Evolutionary conservation across 208 protist genomes (phyloP), one percentile per base, ranked within the genome.

Genomic region (Jaenimonas drosophilae): DNA sequence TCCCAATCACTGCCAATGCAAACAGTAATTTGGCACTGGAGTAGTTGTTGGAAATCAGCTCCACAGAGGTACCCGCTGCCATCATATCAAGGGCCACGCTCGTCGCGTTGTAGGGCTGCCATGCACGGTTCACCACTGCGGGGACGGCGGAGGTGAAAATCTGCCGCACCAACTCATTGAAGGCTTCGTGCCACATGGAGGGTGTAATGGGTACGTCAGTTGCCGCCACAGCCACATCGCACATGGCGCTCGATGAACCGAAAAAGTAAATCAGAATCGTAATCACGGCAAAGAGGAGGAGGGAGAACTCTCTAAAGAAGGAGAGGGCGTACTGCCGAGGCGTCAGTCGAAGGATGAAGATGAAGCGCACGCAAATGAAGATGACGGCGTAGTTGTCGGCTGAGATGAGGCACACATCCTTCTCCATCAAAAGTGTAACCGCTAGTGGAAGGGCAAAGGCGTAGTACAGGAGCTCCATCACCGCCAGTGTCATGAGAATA

Each of bases 381-480:
- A 54, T 77, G 7, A 67, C 60, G 4, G 79, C 63, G 50, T 85
- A 85, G 20, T 46, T 31, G 4, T 72, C 55, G 5, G 74, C 59
- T 2, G 48, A 54, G 24, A 89, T 66, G 23, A 84, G 43, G 49
- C 60, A 78, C 28, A 47, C 4, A 20, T 51, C 32, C 0, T 46
- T 21, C 41, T 89, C 79, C 7, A 60, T 30, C 1, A 89, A 46
- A 29, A 85, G 56, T n/a, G 69, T 68, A n/a, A 64, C 39, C 36
- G 54, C 53, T 14, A 89, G 38, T 3, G 69, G 63, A 6, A 82
- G 17, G 9, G 61, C 59, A 11, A 75, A 52, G 39, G 54, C 56
- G 63, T 81, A 89, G 51, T 82, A 89, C 7, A 89, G 32, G 3
- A 81, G 49, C 50, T 85, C 66, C 25, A 74, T 42, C 23, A 75